Evolutionary conservation across 1,284 basidiomycete genomes (phyloP), one percentile per base, ranked within the genome.

Genomic region (Puccinia brachypodii): DNA sequence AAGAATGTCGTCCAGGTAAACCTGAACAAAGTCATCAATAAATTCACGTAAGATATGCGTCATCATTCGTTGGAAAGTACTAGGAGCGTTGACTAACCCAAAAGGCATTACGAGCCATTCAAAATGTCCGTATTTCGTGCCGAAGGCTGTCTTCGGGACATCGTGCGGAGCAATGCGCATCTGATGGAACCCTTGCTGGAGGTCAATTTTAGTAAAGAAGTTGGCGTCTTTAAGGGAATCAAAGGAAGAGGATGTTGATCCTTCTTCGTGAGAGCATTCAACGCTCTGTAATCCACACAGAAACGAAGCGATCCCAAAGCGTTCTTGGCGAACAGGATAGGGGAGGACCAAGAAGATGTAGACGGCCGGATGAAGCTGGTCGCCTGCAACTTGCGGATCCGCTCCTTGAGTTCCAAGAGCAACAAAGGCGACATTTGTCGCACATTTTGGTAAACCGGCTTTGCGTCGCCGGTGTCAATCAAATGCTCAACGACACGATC

Each of bases 1-100:
- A 36, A 83, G 60, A 31, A 83, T 83, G 56, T 83, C 81, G 53
- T 83, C 82, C 16, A 83, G 62, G 50, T 83, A 77, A 31, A 82
- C 77, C 28, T 76, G 36, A 31, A 81, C 72, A 38, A 33, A 56
- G 1, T 58, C 19, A 25, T 79, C 74, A 3, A 76, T 50, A 16
- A 77, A 36, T n/a, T 47, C 16, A 1, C 47, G 9, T 3, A 83
- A 53, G 22, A 83, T 53, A 22, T 82, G 16, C 36, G 64, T 82
- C 82, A 83, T 83, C 33, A 83, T 44, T 1, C 28, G 1, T 40
- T 83, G 83, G 42, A 83, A 83, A 1, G 77, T 76, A n/a, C 60
- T 28, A 3, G 83, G 83, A 25, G 83, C 78, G 33, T 83, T 83
- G 22, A 36, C 44, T 44, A 83, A 53, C 0, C 83, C 82, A 60